Conservation (phyloP, 2,329 filamentous ascomycete species). For the Zymoseptoria tritici region DNA sequence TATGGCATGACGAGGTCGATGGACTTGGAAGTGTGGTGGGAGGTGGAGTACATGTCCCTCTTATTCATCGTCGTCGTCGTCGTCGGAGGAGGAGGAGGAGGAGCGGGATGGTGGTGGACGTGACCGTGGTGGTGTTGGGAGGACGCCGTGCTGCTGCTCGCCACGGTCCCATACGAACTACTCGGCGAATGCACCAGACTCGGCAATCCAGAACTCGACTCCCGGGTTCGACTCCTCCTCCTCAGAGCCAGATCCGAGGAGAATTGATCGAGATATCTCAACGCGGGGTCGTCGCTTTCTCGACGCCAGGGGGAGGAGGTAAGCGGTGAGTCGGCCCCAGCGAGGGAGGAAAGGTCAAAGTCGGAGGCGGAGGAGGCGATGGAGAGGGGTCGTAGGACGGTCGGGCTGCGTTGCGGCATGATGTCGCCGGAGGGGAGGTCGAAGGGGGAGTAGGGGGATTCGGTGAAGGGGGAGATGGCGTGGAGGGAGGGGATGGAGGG, state of each 20-base stretch:
- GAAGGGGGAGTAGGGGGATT: constrained; percentile 7
- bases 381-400: constrained; percentile 30
- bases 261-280: constrained; percentile 37
- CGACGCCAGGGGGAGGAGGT: constrained; percentile 1
- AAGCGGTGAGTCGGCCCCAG: constrained; percentile 4
- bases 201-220: constrained; percentile 22
- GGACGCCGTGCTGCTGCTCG: constrained; percentile 32
- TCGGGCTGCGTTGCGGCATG: constrained; percentile 42
- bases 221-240: not conserved
- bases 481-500: constrained; percentile 16
- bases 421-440: constrained; percentile 32
- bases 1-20: too few species aligned
- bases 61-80: too few species aligned
- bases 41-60: too few species aligned
- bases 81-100: not conserved
- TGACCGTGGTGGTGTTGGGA: constrained; percentile 30
- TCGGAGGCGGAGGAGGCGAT: constrained; percentile 31
- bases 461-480: constrained; percentile 7
- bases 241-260: constrained; percentile 23
- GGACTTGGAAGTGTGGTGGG: too few species aligned
- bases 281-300: constrained; percentile 31
- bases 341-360: constrained; percentile 6
- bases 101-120: not conserved
- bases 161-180: constrained; percentile 36
- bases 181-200: constrained; percentile 42